Evolutionary conservation across 306 rosid species (phyloP), one percentile per base, ranked within the genome.

Genomic region (Cicer chorassanicum): DNA sequence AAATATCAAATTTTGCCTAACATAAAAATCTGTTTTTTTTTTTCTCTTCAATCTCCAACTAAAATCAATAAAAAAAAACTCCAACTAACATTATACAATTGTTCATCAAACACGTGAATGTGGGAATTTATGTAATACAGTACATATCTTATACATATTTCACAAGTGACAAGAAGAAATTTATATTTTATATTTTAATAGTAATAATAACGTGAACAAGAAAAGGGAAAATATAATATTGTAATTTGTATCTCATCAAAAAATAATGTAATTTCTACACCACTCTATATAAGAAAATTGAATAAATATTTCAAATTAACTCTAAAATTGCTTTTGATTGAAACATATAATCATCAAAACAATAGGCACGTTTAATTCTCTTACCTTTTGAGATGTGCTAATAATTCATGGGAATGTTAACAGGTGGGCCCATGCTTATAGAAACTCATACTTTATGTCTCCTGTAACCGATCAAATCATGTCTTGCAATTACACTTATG

Each of bases 351-450:
- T 50, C 21, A 50, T 50, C 9, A 50, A 7, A 50, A 78, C 34
- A 45, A 62, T 39, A 40, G 65, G 24, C 82, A 62, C 72, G 67
- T 62, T 55, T 67, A 62, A 70, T 49, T 78, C 15, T 43, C 78
- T 65, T 19, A 45, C 70, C 74, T 72, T 55, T 72, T 65, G 78
- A 65, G 68, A 72, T 54, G 62, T 64, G 36, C 18, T 14, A 53
- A 21, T 14, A 53, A 21, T 72, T 68, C 73, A 64, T 43, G 63
- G 42, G 54, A 55, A 65, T 55, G 13, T 21, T 1, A 55, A 55
- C 19, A 62, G 40, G 65, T 48, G 57, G 8, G 14, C 1, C 13
- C 8, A 19, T 68, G 43, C 16, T 59, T 38, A 45, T 68, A 21
- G 39, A 77, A 68, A 38, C 64, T 13, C 70, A 68, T 15, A 61